Conservation (phyloP, 129 eudicot species). For the Centrapalus pauciflorus region DNA sequence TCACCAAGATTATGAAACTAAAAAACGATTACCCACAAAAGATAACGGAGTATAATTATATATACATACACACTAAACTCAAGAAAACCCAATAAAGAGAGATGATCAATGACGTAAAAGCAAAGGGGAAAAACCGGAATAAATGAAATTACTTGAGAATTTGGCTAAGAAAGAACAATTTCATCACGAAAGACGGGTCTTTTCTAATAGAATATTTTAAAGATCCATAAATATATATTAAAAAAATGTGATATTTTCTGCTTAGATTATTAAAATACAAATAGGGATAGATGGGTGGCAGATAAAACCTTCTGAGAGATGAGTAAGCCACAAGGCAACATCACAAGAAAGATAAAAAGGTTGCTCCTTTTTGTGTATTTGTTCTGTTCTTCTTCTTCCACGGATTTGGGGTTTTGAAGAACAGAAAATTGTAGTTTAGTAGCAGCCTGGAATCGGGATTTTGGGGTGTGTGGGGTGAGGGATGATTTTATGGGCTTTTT, state of each 20-base stretch:
- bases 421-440: neutral
- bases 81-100: slow-evolving; percentile 2
- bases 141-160: slow-evolving; percentile 25
- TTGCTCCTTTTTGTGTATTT: slow-evolving; percentile 3
- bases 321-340: slow-evolving; percentile 33
- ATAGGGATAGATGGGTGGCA: slow-evolving; percentile 8
- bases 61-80: neutral
- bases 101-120: slow-evolving; percentile 36
- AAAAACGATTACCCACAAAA: slow-evolving; percentile 15
- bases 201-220: slow-evolving; percentile 12
- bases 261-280: slow-evolving; percentile 3
- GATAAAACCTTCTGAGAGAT: slow-evolving; percentile 21
- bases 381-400: slow-evolving; percentile 17
- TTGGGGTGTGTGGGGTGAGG: too few relatives aligned
- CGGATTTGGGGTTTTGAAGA: slow-evolving; percentile 17
- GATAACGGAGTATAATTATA: slow-evolving; percentile 6
- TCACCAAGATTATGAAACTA: slow-evolving; percentile 1
- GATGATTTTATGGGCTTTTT: slow-evolving; percentile 8
- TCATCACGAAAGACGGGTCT: slow-evolving; percentile 34
- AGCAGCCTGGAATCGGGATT: slow-evolving; percentile 1
- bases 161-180: slow-evolving; percentile 33
- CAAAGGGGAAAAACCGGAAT: slow-evolving; percentile 16
- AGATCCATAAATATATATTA: slow-evolving; percentile 13
- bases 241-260: neutral
- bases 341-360: neutral